Base-by-base conservation (phyloP, 2,329 filamentous ascomycete genomes). In the Penicillium sp. region DNA sequence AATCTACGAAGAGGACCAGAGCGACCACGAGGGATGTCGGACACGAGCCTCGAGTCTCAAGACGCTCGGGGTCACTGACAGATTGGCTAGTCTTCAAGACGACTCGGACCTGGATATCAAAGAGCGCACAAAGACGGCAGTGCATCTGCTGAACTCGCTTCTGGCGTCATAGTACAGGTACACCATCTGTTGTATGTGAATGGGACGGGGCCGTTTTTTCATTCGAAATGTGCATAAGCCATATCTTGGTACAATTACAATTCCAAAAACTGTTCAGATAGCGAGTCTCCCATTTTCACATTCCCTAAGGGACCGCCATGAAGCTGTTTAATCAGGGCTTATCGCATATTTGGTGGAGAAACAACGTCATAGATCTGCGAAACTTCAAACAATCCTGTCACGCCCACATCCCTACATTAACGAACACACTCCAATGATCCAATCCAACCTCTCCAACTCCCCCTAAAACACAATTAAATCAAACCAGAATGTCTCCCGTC, bases 21-120 rank as follows among this genome's bases (percentile, higher is more conserved):
- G 71, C 27, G 90, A 95, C 59, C 74, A 77, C 18, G 73, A 77
- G 20, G 81, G 80, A 8, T 88, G 86, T 54, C 75, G 79, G 27
- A 79, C 84, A 59, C 80, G 93, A 45, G 86, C 84, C 0, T 67
- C 73, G 10, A 84, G 87, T 64, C 75, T 98, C 39, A 81, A 82
- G 65, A 80, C 81, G 46, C 69, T 93, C 24, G 89, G 89, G 0
- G 86, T 91, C 55, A 74, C 86, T 46, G 76, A 80, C 28, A 85
- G 82, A 59, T 76, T 92, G 55, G 77, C 82, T 65, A 74, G 71
- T 54, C 70, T 89, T 63, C 72, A 81, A 64, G 71, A 81, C 54
- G 92, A 97, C 69, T 69, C 75, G 2, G 89, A 95, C 63, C 69
- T 93, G 49, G 89, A 95, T 67, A 87, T 95, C 20, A 78, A 86